phyloP scores from a whole-genome alignment of 148 eudicot genomes.

The Rhododendron ferrugineum region DNA sequence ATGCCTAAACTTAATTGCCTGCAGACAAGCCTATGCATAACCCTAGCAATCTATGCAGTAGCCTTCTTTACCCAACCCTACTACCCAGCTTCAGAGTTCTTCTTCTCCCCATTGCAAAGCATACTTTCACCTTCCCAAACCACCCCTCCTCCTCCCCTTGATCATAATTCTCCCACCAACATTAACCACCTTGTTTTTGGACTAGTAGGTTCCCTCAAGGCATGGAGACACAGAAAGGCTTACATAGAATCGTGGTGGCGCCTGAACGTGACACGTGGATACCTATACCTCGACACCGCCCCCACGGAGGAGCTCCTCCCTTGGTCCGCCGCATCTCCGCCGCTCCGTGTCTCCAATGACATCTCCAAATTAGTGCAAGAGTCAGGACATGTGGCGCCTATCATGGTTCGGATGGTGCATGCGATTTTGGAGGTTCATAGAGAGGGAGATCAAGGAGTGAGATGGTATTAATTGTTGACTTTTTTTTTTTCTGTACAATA shows the following conservation, averaged over 20 bases:
- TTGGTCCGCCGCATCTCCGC: constrained; percentile 22
- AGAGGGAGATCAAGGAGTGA: constrained; percentile 12
- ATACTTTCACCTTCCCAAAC: neutral
- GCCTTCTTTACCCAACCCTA: neutral
- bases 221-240: constrained; percentile 15
- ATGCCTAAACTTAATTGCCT: too few species aligned
- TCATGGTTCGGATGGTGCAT: constrained; percentile 12
- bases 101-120: neutral
- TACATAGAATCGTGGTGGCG: constrained; percentile 36
- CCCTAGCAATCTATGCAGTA: neutral
- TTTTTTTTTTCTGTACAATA: too few species aligned
- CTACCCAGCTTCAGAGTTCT: neutral
- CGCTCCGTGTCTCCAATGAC: constrained; percentile 15
- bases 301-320: constrained; percentile 22
- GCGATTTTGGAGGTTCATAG: constrained; percentile 22
- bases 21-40: neutral
- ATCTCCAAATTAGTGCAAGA: neutral
- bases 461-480: constrained; percentile 15
- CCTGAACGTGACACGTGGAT: constrained; percentile 22
- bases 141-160: neutral
- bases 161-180: constrained; percentile 9
- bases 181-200: constrained; percentile 28
- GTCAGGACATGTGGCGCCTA: neutral
- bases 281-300: constrained; percentile 12
- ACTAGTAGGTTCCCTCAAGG: constrained; percentile 8